A percentile compares a stretch with the other conserved stretches of the same genome.
phyloP scores from a whole-genome alignment of 768 basidiomycete genomes.

The Amanita fuliginea region DNA sequence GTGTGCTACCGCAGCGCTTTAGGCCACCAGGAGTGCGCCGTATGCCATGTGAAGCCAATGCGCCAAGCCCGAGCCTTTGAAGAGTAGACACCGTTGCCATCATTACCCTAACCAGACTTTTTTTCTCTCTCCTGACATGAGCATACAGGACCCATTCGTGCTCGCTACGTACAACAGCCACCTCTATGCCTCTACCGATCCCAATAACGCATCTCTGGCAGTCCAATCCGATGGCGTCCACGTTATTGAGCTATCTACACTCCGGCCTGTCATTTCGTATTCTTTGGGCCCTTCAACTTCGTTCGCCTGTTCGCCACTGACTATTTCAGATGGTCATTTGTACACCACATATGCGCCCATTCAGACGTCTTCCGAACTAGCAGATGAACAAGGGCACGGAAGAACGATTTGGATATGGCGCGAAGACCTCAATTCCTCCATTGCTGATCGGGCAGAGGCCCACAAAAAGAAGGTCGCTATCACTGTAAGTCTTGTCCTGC shows the following conservation, averaged over 20 bases:
- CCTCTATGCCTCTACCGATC: constrained; percentile 2
- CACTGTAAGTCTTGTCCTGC: constrained; percentile 31
- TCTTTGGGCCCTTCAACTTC: constrained; percentile 55
- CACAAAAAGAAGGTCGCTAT: constrained; percentile 23
- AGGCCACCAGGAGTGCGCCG: not conserved
- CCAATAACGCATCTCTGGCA: constrained; percentile 39
- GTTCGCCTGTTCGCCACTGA: constrained; percentile 51
- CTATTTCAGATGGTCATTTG: constrained; percentile 22
- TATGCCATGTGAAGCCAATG: not conserved
- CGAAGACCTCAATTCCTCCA: constrained; percentile 32
- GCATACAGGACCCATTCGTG: constrained; percentile 26
- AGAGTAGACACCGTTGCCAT: not conserved
- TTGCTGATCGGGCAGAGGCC: constrained; percentile 16
- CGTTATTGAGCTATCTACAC: constrained; percentile 50
- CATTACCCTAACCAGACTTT: constrained; percentile 6
- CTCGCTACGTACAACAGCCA: constrained; percentile 21
- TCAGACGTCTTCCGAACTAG: constrained; percentile 33
- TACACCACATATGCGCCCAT: constrained; percentile 48
- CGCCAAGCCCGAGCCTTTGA: constrained; percentile 1
- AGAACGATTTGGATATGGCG: constrained; percentile 55
- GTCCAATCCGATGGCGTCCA: constrained; percentile 70
- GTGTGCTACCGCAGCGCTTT: constrained; percentile 17
- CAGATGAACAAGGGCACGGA: constrained; percentile 24
- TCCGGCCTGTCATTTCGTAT: constrained; percentile 59
- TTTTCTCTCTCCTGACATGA: not conserved